A percentile compares a stretch with the other conserved stretches of the same genome.
Evolutionary conservation across 805 yeast genomes (phyloP).

Genomic region (Tetrapisispora namnaoensis): DNA sequence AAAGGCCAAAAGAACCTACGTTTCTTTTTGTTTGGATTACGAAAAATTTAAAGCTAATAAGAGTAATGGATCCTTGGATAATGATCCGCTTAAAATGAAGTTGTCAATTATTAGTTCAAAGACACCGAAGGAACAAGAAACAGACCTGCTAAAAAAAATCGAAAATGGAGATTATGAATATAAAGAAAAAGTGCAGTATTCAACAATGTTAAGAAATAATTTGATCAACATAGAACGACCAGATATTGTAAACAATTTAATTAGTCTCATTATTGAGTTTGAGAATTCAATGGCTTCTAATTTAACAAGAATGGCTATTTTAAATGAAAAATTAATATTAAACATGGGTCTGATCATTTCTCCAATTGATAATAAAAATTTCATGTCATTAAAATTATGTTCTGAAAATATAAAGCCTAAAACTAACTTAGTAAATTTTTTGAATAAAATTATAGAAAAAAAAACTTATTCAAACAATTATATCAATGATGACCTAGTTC

Average conservation of each 20-base stretch:
- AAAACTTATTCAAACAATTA: slow-evolving; percentile 12
- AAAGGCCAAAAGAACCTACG: slow-evolving; percentile 73
- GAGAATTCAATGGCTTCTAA: slow-evolving; percentile 86
- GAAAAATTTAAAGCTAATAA: slow-evolving; percentile 61
- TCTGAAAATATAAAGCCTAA: slow-evolving; percentile 1
- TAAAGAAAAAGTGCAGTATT: slow-evolving; percentile 60
- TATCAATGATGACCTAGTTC: slow-evolving; percentile 38
- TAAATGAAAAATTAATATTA: slow-evolving; percentile 72
- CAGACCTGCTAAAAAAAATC: slow-evolving; percentile 71
- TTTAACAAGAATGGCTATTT: slow-evolving; percentile 78
- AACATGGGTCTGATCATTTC: slow-evolving; percentile 76
- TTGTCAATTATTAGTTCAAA: slow-evolving; percentile 72
- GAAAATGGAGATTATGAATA: slow-evolving; percentile 81
- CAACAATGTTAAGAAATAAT: slow-evolving; percentile 65
- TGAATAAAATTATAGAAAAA: slow-evolving; percentile 37
- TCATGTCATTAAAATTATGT: background rate
- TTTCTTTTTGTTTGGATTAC: slow-evolving; percentile 72
- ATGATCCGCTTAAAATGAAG: slow-evolving; percentile 74
- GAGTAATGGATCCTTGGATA: background rate
- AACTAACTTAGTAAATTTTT: slow-evolving; percentile 45
- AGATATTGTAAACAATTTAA: slow-evolving; percentile 55
- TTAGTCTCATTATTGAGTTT: slow-evolving; percentile 70
- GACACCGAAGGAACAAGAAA: slow-evolving; percentile 77
- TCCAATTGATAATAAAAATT: slow-evolving; percentile 42
- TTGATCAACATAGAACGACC: slow-evolving; percentile 71